phyloP scores from a whole-genome alignment of 1,284 basidiomycete species.

The Violaceomyces palustris region DNA sequence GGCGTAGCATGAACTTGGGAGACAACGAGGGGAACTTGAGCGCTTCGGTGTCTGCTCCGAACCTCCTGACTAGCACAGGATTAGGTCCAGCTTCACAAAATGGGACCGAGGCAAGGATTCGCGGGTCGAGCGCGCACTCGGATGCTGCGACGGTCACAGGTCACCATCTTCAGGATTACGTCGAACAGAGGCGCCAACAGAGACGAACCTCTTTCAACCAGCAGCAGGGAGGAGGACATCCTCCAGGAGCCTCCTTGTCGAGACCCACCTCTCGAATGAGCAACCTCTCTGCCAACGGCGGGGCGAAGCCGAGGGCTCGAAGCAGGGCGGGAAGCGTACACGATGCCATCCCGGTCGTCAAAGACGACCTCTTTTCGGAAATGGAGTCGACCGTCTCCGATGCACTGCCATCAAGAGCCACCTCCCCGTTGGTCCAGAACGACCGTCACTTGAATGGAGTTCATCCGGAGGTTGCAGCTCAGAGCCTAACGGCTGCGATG shows the following conservation, averaged over 20 bases:
- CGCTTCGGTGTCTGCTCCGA: no score
- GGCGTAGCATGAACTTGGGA: no score
- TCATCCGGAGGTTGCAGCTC: no score
- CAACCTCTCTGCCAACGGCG: constrained; percentile 12
- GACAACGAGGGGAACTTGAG: no score
- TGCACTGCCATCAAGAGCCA: not conserved
- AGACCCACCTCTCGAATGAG: constrained; percentile 30
- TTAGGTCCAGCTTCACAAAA: no score
- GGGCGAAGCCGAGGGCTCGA: constrained; percentile 11
- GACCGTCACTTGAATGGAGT: no score
- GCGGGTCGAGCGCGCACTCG: not conserved
- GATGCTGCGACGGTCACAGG: constrained; percentile 2
- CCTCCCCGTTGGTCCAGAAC: not conserved
- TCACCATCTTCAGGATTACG: constrained; percentile 26
- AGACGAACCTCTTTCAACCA: constrained; percentile 34
- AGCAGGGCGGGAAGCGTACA: constrained; percentile 43
- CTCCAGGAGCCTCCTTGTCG: constrained; percentile 3
- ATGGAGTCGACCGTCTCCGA: not conserved
- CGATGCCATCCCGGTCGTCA: constrained; percentile 37
- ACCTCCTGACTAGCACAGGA: constrained; percentile 15
- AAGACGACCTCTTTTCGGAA: constrained; percentile 44
- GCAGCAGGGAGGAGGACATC: no score
- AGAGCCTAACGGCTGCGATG: no score
- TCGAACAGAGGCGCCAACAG: constrained; percentile 29
- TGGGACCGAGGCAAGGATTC: not conserved